phyloP scores from a whole-genome alignment of 2,329 filamentous ascomycete species.

The Aspergillus floridensis region DNA sequence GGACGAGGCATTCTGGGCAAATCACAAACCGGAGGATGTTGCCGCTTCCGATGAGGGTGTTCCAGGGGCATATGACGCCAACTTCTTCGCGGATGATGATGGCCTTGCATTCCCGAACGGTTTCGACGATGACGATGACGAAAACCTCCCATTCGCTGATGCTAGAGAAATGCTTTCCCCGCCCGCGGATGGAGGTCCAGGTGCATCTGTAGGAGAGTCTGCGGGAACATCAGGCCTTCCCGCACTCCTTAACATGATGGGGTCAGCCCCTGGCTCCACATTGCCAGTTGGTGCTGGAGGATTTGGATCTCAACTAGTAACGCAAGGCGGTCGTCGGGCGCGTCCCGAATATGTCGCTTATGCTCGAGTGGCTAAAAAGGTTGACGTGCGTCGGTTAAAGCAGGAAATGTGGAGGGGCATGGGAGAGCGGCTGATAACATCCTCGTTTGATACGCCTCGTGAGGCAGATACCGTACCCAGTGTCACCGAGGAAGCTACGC shows the following conservation, averaged over 20 bases:
- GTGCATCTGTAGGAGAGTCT: conserved; percentile 32
- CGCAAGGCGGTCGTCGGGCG: conserved; percentile 56
- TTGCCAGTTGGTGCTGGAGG: conserved; percentile 49
- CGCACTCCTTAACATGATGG: conserved; percentile 40
- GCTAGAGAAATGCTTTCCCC: conserved; percentile 50
- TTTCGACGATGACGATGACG: conserved; percentile 47
- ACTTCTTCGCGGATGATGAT: conserved; percentile 85
- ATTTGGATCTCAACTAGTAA: conserved; percentile 62
- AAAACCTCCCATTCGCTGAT: conserved; percentile 49
- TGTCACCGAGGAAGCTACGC: conserved; percentile 8
- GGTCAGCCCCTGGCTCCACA: conserved; percentile 37
- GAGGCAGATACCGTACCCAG: conserved; percentile 25
- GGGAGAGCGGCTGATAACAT: conserved; percentile 45
- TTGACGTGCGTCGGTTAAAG: conserved; percentile 63
- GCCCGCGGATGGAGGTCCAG: conserved; percentile 32
- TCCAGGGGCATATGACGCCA: conserved; percentile 85
- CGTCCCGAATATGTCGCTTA: conserved; percentile 66
- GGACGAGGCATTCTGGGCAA: conserved; percentile 95
- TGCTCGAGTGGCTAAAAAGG: conserved; percentile 64
- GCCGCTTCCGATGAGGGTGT: conserved; percentile 53
- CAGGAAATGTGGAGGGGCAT: conserved; percentile 66
- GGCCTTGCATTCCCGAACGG: conserved; percentile 48
- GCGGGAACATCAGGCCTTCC: conserved; percentile 38
- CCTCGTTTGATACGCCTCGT: conserved; percentile 32
- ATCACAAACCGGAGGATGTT: conserved; percentile 56